phyloP scores from a whole-genome alignment of 2,329 filamentous ascomycete species.

The Nigrograna mackinnonii region DNA sequence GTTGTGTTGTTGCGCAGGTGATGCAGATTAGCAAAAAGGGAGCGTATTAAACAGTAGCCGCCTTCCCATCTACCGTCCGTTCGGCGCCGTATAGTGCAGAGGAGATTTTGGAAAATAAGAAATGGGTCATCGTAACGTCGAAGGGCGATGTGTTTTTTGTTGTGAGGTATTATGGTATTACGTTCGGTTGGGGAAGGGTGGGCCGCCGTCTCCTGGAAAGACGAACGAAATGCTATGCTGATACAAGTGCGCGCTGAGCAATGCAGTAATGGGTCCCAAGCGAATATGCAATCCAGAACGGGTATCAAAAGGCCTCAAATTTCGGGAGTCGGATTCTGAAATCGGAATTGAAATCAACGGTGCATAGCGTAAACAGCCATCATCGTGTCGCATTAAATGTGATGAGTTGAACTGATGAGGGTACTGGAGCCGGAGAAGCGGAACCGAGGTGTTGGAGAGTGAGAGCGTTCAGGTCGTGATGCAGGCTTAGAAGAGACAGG shows the following conservation, averaged over 20 bases:
- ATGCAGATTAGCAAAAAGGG: conserved; percentile 16
- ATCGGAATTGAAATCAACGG: conserved; percentile 22
- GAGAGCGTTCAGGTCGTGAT: conserved; percentile 19
- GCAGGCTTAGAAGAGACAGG: conserved; percentile 4
- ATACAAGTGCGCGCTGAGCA: conserved; percentile 14
- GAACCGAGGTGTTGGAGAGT: conserved; percentile 11
- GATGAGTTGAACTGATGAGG: conserved; percentile 26
- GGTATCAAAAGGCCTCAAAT: conserved; percentile 29
- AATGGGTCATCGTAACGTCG: conserved; percentile 14
- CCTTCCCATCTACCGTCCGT: conserved; percentile 14
- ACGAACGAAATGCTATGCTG: conserved; percentile 14
- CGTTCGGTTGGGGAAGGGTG: conserved; percentile 11
- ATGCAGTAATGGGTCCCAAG: conserved; percentile 18
- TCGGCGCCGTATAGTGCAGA: too few species aligned
- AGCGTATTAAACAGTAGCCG: conserved; percentile 31
- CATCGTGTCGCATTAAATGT: conserved; percentile 37
- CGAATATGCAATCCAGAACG: conserved; percentile 18
- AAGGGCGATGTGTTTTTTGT: background rate
- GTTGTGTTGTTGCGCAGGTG: conserved; percentile 4
- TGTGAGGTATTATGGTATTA: conserved; percentile 23
- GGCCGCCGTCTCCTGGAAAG: background rate
- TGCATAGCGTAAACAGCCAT: conserved; percentile 24
- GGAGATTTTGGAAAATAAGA: conserved; percentile 6
- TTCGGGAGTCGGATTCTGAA: conserved; percentile 16
- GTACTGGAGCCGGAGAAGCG: conserved; percentile 34